Evolutionary conservation across 208 protist genomes (phyloP).

Genomic region (Trypanosoma conorhini): DNA sequence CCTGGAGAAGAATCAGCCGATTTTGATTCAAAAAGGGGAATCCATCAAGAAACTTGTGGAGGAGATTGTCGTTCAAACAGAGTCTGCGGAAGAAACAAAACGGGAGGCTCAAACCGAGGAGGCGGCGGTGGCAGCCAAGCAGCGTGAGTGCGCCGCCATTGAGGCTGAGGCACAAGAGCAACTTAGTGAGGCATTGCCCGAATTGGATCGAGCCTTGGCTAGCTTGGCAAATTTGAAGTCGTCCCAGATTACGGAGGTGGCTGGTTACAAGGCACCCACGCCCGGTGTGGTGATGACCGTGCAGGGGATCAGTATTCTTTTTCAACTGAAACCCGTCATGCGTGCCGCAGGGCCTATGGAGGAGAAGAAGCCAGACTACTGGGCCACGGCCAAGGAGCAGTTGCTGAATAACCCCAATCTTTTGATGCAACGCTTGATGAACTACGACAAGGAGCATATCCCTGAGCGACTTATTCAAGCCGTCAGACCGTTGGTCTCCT

Average conservation of each 20-base stretch:
- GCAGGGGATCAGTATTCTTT: constrained; percentile 98
- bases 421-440: constrained; percentile 93
- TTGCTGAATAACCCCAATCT: constrained; percentile 91
- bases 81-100: constrained; percentile 93
- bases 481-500: constrained; percentile 92
- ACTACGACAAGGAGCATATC: constrained; percentile 97
- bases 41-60: constrained; percentile 95
- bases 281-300: constrained; percentile 97
- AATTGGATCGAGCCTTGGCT: constrained; percentile 95
- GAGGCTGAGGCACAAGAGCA: constrained; percentile 95
- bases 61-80: constrained; percentile 94
- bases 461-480: constrained; percentile 94
- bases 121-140: constrained; percentile 90
- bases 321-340: constrained; percentile 96
- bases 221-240: constrained; percentile 97
- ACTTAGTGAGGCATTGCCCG: constrained; percentile 96
- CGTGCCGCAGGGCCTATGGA: constrained; percentile 94
- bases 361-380: constrained; percentile 97
- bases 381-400: constrained; percentile 93
- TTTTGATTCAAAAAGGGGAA: constrained; percentile 93
- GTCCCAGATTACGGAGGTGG: constrained; percentile 97
- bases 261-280: constrained; percentile 95
- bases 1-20: constrained; percentile 95
- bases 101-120: constrained; percentile 92
- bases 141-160: constrained; percentile 93